These are phyloP conservation scores for Sphaerulina musiva DNA, from an alignment of 2,329 filamentous ascomycete species.

Conservation along the genomic window DNA sequence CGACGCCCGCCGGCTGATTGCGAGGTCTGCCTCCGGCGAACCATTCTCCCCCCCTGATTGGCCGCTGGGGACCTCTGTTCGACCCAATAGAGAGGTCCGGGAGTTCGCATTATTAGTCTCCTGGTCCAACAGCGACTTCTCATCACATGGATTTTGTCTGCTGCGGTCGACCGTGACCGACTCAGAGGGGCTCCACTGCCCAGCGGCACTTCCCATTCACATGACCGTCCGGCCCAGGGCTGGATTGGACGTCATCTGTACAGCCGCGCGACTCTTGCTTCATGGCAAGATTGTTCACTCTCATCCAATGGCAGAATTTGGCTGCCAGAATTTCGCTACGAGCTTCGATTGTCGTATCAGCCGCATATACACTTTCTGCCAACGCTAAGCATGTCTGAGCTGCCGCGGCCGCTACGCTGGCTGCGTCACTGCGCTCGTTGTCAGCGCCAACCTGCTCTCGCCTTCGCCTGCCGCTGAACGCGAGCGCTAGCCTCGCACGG, in stretches of 20 bases:
- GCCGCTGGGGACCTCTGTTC: slow-evolving; percentile 3
- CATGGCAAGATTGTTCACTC: slow-evolving; percentile 11
- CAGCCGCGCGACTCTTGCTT: slow-evolving; percentile 8
- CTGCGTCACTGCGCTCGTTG: slow-evolving; percentile 15
- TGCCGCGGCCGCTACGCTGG: slow-evolving; percentile 14
- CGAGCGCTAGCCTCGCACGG: slow-evolving; percentile 17
- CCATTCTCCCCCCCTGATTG: slow-evolving; percentile 10
- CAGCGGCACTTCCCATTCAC: slow-evolving; percentile 17
- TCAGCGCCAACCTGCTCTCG: slow-evolving; percentile 21
- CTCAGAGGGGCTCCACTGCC: slow-evolving; percentile 12
- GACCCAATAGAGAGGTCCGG: slow-evolving; percentile 13
- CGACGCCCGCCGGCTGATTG: slow-evolving; percentile 3
- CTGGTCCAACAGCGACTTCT: slow-evolving; percentile 12
- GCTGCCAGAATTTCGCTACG: slow-evolving; percentile 16
- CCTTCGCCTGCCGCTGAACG: slow-evolving; percentile 15
- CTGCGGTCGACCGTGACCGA: slow-evolving; percentile 18
- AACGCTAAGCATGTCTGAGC: slow-evolving; percentile 13
- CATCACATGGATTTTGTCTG: slow-evolving; percentile 18
- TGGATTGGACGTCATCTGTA: slow-evolving; percentile 16
- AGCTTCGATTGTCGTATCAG: slow-evolving; percentile 13
- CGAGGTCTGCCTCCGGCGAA: slow-evolving; percentile 1
- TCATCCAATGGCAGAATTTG: slow-evolving; percentile 23
- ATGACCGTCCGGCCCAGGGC: slow-evolving; percentile 12
- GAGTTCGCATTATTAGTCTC: slow-evolving; percentile 13
- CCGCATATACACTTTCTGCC: slow-evolving; percentile 12